Percentiles rank a stretch among this genome's conserved stretches.
phyloP scores from a whole-genome alignment of 106 monocot genomes.

The Acanthochlamys bracteata region DNA sequence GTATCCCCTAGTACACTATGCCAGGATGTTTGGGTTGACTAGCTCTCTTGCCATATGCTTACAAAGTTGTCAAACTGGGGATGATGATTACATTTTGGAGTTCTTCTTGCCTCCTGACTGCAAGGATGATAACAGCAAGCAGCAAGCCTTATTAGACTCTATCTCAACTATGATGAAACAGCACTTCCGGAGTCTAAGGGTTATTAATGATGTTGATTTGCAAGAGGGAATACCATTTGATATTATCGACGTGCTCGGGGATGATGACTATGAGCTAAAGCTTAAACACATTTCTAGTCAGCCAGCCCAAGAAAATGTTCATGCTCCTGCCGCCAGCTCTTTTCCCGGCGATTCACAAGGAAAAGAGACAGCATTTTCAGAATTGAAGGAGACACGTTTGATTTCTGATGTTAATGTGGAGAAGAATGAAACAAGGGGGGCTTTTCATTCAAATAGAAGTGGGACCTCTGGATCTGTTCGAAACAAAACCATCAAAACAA shows the following conservation, averaged over 20 bases:
- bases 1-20: slow-evolving; percentile 94
- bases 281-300: slow-evolving; percentile 9
- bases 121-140: slow-evolving; percentile 19
- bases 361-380: slow-evolving; percentile 10
- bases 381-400: slow-evolving; percentile 7
- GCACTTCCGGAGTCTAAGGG: slow-evolving; percentile 40
- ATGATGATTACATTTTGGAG: slow-evolving; percentile 66
- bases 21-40: slow-evolving; percentile 54
- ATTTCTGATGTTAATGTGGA: slow-evolving; percentile 9
- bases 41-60: slow-evolving; percentile 66
- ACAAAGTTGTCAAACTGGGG: slow-evolving; percentile 42
- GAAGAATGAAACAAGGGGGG: slow-evolving; percentile 14
- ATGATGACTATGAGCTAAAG: slow-evolving; percentile 17
- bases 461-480: slow-evolving; percentile 6
- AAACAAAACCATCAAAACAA: slow-evolving; percentile 16
- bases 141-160: slow-evolving; percentile 34
- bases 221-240: slow-evolving; percentile 16
- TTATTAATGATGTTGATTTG: slow-evolving; percentile 18
- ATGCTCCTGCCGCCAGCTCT: slow-evolving; percentile 7
- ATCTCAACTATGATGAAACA: slow-evolving; percentile 37
- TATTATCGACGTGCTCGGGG: slow-evolving; percentile 16
- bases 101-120: slow-evolving; percentile 75
- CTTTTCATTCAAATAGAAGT: slow-evolving; percentile 12
- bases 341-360: not conserved
- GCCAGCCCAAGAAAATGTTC: not conserved